Evolutionary conservation across 1,284 basidiomycete species (phyloP).

Genomic region (Flammula alnicola): DNA sequence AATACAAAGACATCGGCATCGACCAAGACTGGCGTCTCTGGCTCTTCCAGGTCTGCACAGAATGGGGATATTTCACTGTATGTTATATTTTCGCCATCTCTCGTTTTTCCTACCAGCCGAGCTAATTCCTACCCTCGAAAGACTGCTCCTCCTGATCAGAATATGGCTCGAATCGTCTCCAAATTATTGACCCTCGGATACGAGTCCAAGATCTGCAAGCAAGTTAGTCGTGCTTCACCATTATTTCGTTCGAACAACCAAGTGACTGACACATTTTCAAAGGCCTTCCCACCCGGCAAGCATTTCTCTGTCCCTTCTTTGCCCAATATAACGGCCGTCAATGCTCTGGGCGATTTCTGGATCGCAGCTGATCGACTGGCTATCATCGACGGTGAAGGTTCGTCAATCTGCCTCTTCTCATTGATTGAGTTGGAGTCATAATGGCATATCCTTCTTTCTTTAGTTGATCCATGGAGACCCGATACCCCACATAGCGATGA

Average conservation of each 20-base stretch:
- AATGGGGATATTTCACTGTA: slow-evolving; percentile 92
- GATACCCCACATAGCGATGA: slow-evolving; percentile 85
- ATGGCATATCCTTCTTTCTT: slow-evolving; percentile 1
- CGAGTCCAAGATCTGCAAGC: slow-evolving; percentile 79
- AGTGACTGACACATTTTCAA: too few relatives aligned
- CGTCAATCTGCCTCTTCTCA: slow-evolving; percentile 15
- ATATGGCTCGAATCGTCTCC: slow-evolving; percentile 76
- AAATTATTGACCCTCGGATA: slow-evolving; percentile 77
- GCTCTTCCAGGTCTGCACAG: slow-evolving; percentile 91
- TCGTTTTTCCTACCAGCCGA: slow-evolving; percentile 21
- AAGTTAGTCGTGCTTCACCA: too few relatives aligned
- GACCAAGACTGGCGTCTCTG: slow-evolving; percentile 84
- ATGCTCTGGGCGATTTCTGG: slow-evolving; percentile 76
- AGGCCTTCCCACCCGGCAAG: slow-evolving; percentile 84
- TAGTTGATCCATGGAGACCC: slow-evolving; percentile 90
- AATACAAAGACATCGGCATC: slow-evolving; percentile 66
- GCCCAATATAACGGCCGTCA: slow-evolving; percentile 84
- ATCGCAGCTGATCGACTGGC: slow-evolving; percentile 81
- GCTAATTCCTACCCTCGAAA: slow-evolving; percentile 35
- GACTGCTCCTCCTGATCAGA: slow-evolving; percentile 70
- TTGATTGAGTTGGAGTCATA: slow-evolving; percentile 10
- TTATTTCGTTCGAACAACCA: too few relatives aligned
- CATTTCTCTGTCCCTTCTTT: slow-evolving; percentile 70
- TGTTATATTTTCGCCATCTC: slow-evolving; percentile 10
- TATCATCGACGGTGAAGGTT: slow-evolving; percentile 85